These are phyloP conservation scores for Alliaria petiolata DNA, from an alignment of 345 rosid genomes.

Conservation along the genomic window DNA sequence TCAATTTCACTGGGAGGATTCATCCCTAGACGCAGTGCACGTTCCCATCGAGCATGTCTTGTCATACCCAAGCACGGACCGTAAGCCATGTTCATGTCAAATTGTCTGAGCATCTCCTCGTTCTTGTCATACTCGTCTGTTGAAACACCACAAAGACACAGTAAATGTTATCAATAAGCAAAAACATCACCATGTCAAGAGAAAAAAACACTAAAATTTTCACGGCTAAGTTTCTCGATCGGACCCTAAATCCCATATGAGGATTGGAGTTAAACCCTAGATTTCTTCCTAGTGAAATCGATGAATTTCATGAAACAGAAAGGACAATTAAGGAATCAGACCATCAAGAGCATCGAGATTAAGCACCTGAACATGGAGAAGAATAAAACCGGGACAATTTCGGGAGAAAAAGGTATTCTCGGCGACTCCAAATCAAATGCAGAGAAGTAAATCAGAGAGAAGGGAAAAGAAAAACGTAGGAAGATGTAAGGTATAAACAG, in stretches of 20 bases:
- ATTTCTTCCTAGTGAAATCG: neutral
- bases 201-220: neutral
- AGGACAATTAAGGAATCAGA: neutral
- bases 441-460: neutral
- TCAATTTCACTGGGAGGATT: slow-evolving; percentile 60
- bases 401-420: neutral
- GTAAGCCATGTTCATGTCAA: slow-evolving; percentile 78
- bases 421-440: neutral
- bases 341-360: neutral
- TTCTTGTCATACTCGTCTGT: slow-evolving; percentile 43
- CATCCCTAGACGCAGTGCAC: slow-evolving; percentile 63
- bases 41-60: slow-evolving; percentile 67
- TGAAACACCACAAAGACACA: neutral
- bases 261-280: slow-evolving; percentile 13
- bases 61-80: slow-evolving; percentile 85
- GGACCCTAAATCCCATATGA: neutral
- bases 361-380: neutral
- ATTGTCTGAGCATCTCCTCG: slow-evolving; percentile 59
- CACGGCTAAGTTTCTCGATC: neutral
- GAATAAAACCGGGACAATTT: neutral
- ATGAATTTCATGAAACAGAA: neutral
- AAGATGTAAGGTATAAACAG: neutral
- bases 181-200: neutral
- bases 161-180: neutral
- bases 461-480: neutral